Evolutionary conservation across 1,139 yeast genomes (phyloP).

Genomic region (Blastobotrys serpentis): DNA sequence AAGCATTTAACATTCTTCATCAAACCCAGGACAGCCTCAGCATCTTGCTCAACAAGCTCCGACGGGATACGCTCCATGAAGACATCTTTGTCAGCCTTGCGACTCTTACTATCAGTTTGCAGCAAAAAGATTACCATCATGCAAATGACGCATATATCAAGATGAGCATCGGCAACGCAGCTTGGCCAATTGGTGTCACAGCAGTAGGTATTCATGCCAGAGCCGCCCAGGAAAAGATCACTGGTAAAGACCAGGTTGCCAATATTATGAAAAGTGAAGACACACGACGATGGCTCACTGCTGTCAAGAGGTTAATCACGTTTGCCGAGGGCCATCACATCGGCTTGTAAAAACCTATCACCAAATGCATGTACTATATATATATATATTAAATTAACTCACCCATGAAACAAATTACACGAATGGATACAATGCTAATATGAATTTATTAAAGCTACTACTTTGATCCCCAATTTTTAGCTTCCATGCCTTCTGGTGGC

Average conservation of each 20-base stretch:
- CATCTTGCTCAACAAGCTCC: slow-evolving; percentile 57
- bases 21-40: slow-evolving; percentile 65
- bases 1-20: slow-evolving; percentile 34
- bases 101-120: slow-evolving; percentile 61
- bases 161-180: slow-evolving; percentile 80
- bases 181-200: slow-evolving; percentile 90
- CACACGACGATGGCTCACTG: slow-evolving; percentile 76
- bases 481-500: slow-evolving; percentile 65
- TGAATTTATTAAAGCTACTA: slow-evolving; percentile 5
- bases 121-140: slow-evolving; percentile 49
- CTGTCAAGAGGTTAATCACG: slow-evolving; percentile 67
- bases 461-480: slow-evolving; percentile 37
- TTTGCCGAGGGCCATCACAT: slow-evolving; percentile 43
- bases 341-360: too few species aligned
- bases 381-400: too few species aligned
- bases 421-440: too few species aligned
- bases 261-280: slow-evolving; percentile 77
- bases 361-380: too few species aligned
- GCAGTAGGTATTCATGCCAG: slow-evolving; percentile 80
- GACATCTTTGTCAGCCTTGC: slow-evolving; percentile 56
- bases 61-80: slow-evolving; percentile 47
- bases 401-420: too few species aligned
- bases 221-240: slow-evolving; percentile 52
- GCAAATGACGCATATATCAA: slow-evolving; percentile 75
- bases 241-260: slow-evolving; percentile 45